A percentile compares a stretch with the other conserved stretches of the same genome.
phyloP scores from a whole-genome alignment of 2,329 filamentous ascomycete genomes.

The Trichoderma sp. region DNA sequence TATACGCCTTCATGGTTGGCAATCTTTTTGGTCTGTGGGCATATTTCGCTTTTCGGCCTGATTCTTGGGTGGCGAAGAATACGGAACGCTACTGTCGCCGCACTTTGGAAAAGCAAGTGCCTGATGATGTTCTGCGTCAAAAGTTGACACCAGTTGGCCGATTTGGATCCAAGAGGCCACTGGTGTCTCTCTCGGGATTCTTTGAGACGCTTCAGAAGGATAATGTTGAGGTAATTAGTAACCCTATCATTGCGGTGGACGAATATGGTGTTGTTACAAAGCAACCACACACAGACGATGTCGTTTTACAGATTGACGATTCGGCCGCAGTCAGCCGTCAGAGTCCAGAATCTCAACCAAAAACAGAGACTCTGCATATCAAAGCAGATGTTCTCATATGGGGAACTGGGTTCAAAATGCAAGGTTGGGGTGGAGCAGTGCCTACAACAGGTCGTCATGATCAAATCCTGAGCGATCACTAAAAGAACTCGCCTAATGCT shows the following conservation, averaged over 20 bases:
- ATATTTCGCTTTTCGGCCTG: not conserved
- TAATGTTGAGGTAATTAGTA: not conserved
- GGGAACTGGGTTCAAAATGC: not conserved
- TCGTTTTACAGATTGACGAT: not conserved
- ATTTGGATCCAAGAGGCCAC: not conserved
- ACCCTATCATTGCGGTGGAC: not conserved
- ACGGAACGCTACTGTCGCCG: not conserved
- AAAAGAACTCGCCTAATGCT: not conserved
- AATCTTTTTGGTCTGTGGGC: not conserved
- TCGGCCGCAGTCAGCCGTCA: not conserved
- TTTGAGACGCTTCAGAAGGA: not conserved
- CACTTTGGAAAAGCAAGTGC: not conserved
- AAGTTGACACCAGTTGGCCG: not conserved
- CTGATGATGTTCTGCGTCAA: not conserved
- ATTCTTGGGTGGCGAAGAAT: not conserved
- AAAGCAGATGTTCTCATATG: not conserved
- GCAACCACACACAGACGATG: not conserved
- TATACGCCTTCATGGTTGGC: not conserved
- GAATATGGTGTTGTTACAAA: not conserved
- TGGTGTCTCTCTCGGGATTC: not conserved
- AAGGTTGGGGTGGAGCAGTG: not conserved
- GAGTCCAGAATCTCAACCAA: not conserved
- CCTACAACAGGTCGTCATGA: not conserved
- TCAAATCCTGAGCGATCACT: not conserved
- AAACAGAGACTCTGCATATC: not conserved